Conservation (phyloP, 768 basidiomycete species). For the Mycena kentingensis region DNA sequence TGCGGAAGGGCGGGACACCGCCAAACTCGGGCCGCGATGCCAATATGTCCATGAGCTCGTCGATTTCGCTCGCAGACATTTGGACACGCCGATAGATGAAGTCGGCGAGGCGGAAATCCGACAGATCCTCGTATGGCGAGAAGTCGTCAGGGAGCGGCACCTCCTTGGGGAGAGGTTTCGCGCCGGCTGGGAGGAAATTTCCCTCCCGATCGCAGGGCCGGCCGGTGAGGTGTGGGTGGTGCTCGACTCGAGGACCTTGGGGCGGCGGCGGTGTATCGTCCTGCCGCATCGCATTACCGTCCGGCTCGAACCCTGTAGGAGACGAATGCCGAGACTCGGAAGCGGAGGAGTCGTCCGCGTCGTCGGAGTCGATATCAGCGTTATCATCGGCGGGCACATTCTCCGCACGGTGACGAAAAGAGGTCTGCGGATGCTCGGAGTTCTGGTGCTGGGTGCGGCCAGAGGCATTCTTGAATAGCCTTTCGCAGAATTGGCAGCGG, state of each 20-base stretch:
- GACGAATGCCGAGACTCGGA: background rate
- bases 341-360: background rate
- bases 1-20: constrained; percentile 22
- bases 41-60: constrained; percentile 11
- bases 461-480: background rate
- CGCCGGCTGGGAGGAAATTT: background rate
- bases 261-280: background rate
- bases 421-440: background rate
- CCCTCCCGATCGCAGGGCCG: constrained; percentile 2
- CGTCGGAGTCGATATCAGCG: background rate
- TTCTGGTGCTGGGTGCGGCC: constrained; percentile 8
- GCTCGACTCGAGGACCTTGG: background rate
- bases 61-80: constrained; percentile 11
- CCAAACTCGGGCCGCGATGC: background rate
- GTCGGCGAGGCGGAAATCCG: constrained; percentile 15
- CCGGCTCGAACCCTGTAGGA: background rate
- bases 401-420: no score
- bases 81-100: constrained; percentile 10
- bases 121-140: background rate
- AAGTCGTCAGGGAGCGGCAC: background rate
- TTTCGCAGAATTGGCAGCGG: background rate
- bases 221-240: constrained; percentile 8
- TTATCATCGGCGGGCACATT: background rate
- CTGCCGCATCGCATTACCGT: background rate
- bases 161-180: background rate